These are phyloP conservation scores for Solioccasus polychromus DNA, from an alignment of 768 basidiomycete genomes.

Conservation along the genomic window DNA sequence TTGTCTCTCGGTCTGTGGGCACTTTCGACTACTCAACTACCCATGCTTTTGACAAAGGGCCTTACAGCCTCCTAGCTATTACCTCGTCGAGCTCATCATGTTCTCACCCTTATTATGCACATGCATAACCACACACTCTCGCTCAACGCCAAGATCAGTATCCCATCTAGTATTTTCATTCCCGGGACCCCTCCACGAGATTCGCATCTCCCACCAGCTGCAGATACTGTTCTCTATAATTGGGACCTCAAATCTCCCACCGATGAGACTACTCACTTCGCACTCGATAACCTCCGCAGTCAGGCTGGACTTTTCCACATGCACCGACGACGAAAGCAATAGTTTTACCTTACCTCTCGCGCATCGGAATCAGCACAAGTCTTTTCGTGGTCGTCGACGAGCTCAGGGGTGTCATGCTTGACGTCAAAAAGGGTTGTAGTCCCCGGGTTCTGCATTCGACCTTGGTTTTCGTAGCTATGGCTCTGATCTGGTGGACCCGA, in stretches of 20 bases:
- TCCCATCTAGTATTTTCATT: slow-evolving; percentile 69
- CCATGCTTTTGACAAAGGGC: slow-evolving; percentile 44
- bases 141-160: slow-evolving; percentile 46
- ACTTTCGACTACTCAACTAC: slow-evolving; percentile 40
- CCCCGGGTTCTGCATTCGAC: slow-evolving; percentile 72
- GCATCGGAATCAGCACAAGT: slow-evolving; percentile 69
- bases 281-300: slow-evolving; percentile 58
- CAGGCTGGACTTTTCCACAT: slow-evolving; percentile 76
- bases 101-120: slow-evolving; percentile 71
- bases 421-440: slow-evolving; percentile 66
- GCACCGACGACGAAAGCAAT: slow-evolving; percentile 74
- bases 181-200: slow-evolving; percentile 71
- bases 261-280: slow-evolving; percentile 32
- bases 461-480: slow-evolving; percentile 81
- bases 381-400: slow-evolving; percentile 65
- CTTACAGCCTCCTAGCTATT: slow-evolving; percentile 50
- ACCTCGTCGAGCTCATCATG: slow-evolving; percentile 70
- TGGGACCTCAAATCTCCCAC: slow-evolving; percentile 45
- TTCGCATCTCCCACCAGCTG: slow-evolving; percentile 79
- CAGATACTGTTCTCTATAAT: slow-evolving; percentile 91
- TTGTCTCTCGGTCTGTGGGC: too few species aligned
- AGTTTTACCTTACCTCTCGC: slow-evolving; percentile 83
- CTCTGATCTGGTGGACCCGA: slow-evolving; percentile 40
- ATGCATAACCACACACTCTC: slow-evolving; percentile 73
- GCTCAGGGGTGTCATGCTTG: slow-evolving; percentile 56